Evolutionary conservation across 805 yeast species (phyloP).

Genomic region (Priceomyces haplophilus): DNA sequence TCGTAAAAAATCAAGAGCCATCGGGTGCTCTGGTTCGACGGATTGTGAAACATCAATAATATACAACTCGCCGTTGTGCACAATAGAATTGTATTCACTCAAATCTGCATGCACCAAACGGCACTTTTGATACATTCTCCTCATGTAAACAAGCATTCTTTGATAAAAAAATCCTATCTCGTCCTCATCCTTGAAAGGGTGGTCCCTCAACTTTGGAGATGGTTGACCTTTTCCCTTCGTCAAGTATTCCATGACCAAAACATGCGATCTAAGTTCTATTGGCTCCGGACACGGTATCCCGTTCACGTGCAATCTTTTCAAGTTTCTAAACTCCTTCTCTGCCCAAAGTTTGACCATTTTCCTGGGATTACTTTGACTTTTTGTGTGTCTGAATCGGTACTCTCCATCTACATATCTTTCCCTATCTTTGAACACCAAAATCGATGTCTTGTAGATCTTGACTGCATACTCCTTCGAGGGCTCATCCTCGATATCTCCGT

Average conservation of each 20-base stretch:
- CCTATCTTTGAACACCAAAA: conserved; percentile 93
- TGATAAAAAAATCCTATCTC: conserved; percentile 68
- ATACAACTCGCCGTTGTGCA: conserved; percentile 73
- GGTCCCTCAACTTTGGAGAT: conserved; percentile 85
- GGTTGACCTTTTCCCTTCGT: conserved; percentile 81
- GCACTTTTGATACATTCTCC: conserved; percentile 84
- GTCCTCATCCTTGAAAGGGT: conserved; percentile 64
- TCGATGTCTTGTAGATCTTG: conserved; percentile 93
- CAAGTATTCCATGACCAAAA: conserved; percentile 89
- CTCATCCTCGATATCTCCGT: conserved; percentile 68
- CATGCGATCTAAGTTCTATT: conserved; percentile 81
- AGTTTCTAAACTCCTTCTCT: conserved; percentile 91
- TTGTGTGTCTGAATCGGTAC: conserved; percentile 81
- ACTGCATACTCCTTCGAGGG: conserved; percentile 67
- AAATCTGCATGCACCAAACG: conserved; percentile 94
- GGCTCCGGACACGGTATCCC: conserved; percentile 97
- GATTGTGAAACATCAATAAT: conserved; percentile 96
- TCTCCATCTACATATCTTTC: conserved; percentile 97
- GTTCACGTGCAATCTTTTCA: conserved; percentile 71
- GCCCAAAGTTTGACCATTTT: conserved; percentile 99
- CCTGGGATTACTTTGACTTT: conserved; percentile 86
- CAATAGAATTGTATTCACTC: conserved; percentile 89
- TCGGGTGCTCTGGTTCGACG: conserved; percentile 97
- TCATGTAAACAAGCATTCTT: conserved; percentile 78
- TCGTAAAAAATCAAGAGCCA: conserved; percentile 88